Base-by-base conservation (phyloP, 192 early-diverging fungal species). In the Pilaira anomala region DNA sequence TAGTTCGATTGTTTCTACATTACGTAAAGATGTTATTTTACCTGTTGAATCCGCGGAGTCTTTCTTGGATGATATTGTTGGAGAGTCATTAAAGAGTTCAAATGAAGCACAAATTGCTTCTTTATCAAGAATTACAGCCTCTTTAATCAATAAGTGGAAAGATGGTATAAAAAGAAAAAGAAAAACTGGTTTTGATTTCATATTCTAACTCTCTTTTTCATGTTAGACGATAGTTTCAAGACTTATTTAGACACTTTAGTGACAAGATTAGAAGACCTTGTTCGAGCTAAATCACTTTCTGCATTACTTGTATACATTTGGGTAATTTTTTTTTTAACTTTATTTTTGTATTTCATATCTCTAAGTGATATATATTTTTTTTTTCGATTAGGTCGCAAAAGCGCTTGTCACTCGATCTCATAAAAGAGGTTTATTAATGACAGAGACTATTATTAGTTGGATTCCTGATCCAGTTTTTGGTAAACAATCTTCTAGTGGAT, bases 331-430 rank as follows among this genome's bases (percentile, higher is more conserved):
- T 36, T 4, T 36, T 9, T 36, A 9, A 36, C 5, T 36, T 33
- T 33, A 5, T 36, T 36, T 5, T 36, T 36, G n/a, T n/a, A n/a
- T n/a, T n/a, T n/a, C n/a, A n/a, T n/a, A n/a, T n/a, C n/a, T n/a
- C n/a, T n/a, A n/a, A n/a, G n/a, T n/a, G n/a, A n/a, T n/a, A n/a
- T n/a, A n/a, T n/a, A n/a, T n/a, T n/a, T n/a, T n/a, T n/a, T n/a
- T n/a, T n/a, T n/a, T n/a, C n/a, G n/a, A 36, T 36, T 36, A 83
- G 90, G 69, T 86, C 26, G 78, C 84, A 40, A 90, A 90, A 58
- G 88, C 83, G 0, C 68, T 90, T 46, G 74, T 90, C 1, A 56
- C 87, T 25, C 72, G 75, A 26, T 60, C 80, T n/a, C 73, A 84
- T 50, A 28, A 66, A 5, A 44, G 73, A 21, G 83, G 87, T 25